These are phyloP conservation scores for Meyerozyma sp. DNA, from an alignment of 1,139 yeast species.

Conservation along the genomic window DNA sequence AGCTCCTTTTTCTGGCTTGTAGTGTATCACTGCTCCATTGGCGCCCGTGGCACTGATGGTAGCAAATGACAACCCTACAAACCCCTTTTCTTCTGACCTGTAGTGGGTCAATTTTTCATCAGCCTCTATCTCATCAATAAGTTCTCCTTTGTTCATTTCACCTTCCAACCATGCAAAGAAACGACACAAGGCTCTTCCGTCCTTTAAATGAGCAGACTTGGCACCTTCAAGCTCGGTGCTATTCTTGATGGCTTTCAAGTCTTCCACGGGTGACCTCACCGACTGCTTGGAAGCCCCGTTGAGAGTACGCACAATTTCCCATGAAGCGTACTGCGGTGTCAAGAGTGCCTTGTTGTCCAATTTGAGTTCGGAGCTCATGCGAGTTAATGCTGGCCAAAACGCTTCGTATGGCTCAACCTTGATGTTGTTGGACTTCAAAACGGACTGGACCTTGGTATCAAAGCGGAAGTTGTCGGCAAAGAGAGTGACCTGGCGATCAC, in stretches of 20 bases:
- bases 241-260: slow-evolving; percentile 77
- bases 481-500: slow-evolving; percentile 41
- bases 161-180: slow-evolving; percentile 87
- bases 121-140: slow-evolving; percentile 76
- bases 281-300: slow-evolving; percentile 39
- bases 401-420: slow-evolving; percentile 47
- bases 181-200: slow-evolving; percentile 75
- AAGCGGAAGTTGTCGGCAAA: slow-evolving; percentile 49
- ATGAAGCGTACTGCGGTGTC: slow-evolving; percentile 65
- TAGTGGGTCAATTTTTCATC: slow-evolving; percentile 64
- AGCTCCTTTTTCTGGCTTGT: slow-evolving; percentile 60
- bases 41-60: slow-evolving; percentile 93
- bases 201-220: slow-evolving; percentile 72
- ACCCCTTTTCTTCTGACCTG: slow-evolving; percentile 57
- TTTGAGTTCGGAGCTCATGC: slow-evolving; percentile 38
- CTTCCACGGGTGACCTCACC: slow-evolving; percentile 58
- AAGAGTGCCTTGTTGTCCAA: slow-evolving; percentile 41
- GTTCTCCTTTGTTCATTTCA: slow-evolving; percentile 45
- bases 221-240: slow-evolving; percentile 71
- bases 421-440: slow-evolving; percentile 36
- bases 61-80: slow-evolving; percentile 81
- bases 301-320: slow-evolving; percentile 68
- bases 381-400: slow-evolving; percentile 49
- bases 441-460: slow-evolving; percentile 23
- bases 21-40: slow-evolving; percentile 91